Base-by-base conservation (phyloP, 257 asterid genomes). In the Agastache rugosa region DNA sequence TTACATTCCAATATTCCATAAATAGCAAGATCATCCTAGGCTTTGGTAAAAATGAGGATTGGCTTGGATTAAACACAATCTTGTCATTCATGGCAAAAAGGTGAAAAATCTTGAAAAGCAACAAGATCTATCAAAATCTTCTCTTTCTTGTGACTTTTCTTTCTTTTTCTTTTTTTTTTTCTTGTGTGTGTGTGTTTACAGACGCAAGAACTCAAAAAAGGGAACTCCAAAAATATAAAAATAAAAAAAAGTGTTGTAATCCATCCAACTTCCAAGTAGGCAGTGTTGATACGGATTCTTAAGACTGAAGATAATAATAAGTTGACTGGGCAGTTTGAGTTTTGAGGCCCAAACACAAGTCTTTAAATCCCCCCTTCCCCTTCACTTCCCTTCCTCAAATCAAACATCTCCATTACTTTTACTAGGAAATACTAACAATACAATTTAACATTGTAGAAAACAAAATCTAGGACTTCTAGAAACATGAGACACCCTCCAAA, bases 201-300 rank as follows among this genome's bases (percentile, higher is more conserved):
- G 80, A 71, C 79, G 76, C 59, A 63, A 79, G 71, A 75, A 29
- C 81, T 74, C 67, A 60, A 75, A 67, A 74, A 63, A 2, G 39
- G 8, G 10, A 11, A 14, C n/a, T 22, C 8, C n/a, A 6, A 55
- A 55, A 37, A 37, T 37, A 75, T 64, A 59, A 67, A 35, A 42
- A 50, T 62, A 50, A 65, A 31, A 39, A 39, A 72, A 72, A 39
- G 79, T 25, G 72, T 58, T 78, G 56, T 81, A 53, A 66, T 79
- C 79, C 83, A 80, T 50, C 85, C 80, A 71, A 82, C 84, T 31
- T 85, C 58, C 58, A 82, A 87, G 41, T 81, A 27, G 87, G 37
- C 83, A 37, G 90, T 88, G 93, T 79, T 65, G 86, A 76, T 84
- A 90, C 88, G 90, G 88, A 85, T 85, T 82, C 86, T 85, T 79